Conservation (phyloP, 1,139 yeast species). For the Trichomonascaceae sp. region DNA sequence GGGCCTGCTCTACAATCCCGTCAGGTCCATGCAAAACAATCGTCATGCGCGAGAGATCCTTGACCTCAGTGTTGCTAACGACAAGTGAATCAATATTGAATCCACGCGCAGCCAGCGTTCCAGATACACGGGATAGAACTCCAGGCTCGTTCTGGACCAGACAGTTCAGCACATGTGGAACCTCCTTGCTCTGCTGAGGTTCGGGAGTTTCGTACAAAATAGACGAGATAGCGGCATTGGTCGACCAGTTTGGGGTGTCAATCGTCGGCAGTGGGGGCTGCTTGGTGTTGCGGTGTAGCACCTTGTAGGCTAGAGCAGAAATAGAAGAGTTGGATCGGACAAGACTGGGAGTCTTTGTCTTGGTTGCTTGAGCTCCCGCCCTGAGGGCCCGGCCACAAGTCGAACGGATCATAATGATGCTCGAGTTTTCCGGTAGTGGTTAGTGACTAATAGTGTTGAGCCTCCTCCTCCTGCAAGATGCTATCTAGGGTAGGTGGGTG, state of each 20-base stretch:
- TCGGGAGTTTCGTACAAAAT: conserved; percentile 89
- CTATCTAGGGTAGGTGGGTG: too few species aligned
- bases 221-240: conserved; percentile 90
- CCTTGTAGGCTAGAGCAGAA: conserved; percentile 91
- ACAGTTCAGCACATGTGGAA: conserved; percentile 85
- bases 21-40: conserved; percentile 90
- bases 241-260: conserved; percentile 91
- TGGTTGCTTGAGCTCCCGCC: too few species aligned
- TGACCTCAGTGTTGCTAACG: conserved; percentile 92
- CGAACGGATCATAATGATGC: too few species aligned
- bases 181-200: conserved; percentile 33
- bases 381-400: too few species aligned
- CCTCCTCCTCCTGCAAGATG: too few species aligned
- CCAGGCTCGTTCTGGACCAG: conserved; percentile 98
- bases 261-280: conserved; percentile 92
- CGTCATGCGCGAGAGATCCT: conserved; percentile 93
- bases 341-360: too few species aligned
- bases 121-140: conserved; percentile 84
- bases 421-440: too few species aligned
- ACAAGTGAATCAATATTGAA: conserved; percentile 95
- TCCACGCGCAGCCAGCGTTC: conserved; percentile 95
- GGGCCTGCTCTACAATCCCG: conserved; percentile 95
- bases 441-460: too few species aligned
- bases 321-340: conserved; percentile 42
- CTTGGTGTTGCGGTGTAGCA: conserved; percentile 64